Evolutionary conservation across 768 basidiomycete genomes (phyloP), one percentile per base, ranked within the genome.

Genomic region (Phanerochaete sordida): DNA sequence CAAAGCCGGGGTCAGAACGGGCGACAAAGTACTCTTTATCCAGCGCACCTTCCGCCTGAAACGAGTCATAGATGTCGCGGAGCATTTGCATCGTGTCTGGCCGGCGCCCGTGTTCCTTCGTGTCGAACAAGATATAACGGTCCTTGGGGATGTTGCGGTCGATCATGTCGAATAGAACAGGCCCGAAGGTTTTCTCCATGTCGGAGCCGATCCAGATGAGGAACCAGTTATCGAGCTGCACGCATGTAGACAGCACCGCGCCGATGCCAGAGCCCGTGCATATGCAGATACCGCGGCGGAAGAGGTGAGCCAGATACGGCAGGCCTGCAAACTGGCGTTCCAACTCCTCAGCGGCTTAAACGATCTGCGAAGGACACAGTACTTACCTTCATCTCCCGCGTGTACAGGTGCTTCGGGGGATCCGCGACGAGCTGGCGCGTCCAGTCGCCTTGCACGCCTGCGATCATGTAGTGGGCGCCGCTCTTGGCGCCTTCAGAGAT

Each of bases 211-310:
- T 89, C 89, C 89, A 91, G 65, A 91, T 90, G 58, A 90, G 79
- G 71, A 83, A 90, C 87, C 87, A 89, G 72, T 85, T 72, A 5
- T 86, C 82, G 23, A 84, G 88, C 68, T 92, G 87, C 15, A 90
- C 75, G 65, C 86, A 86, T 21, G 90, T 91, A 15, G 89, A 85
- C 31, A 91, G 79, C 3, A 87, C 88, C 46, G 90, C 86, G 30
- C 90, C 90, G 64, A 92, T 84, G 61, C 90, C 90, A 12, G 90
- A 91, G 35, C 90, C 90, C 0, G 90, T 92, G 72, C 90, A 91
- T 39, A 92, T 82, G 60, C 89, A 85, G 66, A 92, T 87, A 21
- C 90, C 90, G 57, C 87, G 84, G 61, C 79, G 86, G 74, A 90
- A 92, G 21, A 92, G 74, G 4, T 80, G 83, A 3, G 88, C 90